A percentile compares a stretch with the other conserved stretches of the same genome.
These are phyloP conservation scores for Melampsora occidentalis DNA, from an alignment of 1,284 basidiomycete genomes.

Conservation along the genomic window DNA sequence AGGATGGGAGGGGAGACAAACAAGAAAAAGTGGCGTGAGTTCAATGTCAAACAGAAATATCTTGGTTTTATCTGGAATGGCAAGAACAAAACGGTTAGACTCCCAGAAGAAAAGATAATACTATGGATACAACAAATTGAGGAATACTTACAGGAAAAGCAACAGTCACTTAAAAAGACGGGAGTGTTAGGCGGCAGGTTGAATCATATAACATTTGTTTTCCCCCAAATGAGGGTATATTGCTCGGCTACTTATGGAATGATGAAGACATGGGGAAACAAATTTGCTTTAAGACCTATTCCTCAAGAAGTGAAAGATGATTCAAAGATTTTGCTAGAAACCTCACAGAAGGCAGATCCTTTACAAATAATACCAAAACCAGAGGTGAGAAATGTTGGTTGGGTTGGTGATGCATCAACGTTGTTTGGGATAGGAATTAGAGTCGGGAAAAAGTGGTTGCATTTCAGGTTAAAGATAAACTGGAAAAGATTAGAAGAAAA, in stretches of 20 bases:
- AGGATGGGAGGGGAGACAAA: not conserved
- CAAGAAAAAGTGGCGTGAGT: not conserved
- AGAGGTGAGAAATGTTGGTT: not conserved
- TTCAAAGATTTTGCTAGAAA: not conserved
- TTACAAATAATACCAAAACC: not conserved
- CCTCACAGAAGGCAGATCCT: not conserved
- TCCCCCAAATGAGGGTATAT: conserved; percentile 1
- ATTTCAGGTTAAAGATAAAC: not conserved
- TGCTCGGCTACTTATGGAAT: not conserved
- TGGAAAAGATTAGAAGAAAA: too few species aligned
- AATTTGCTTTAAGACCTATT: not conserved
- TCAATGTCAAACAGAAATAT: too few species aligned
- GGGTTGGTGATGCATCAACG: conserved; percentile 15
- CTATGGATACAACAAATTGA: not conserved
- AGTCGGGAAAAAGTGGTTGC: not conserved
- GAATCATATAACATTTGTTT: not conserved
- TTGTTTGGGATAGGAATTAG: not conserved
- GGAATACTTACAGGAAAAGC: not conserved
- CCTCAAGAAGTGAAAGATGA: not conserved
- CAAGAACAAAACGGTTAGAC: not conserved
- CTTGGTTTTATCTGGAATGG: not conserved
- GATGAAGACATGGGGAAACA: conserved; percentile 1
- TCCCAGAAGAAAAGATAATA: not conserved
- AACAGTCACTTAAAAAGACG: not conserved
- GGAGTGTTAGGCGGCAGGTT: not conserved